These are phyloP conservation scores for Beverwykella pulmonaria DNA, from an alignment of 495 filamentous ascomycete species.

Conservation along the genomic window DNA sequence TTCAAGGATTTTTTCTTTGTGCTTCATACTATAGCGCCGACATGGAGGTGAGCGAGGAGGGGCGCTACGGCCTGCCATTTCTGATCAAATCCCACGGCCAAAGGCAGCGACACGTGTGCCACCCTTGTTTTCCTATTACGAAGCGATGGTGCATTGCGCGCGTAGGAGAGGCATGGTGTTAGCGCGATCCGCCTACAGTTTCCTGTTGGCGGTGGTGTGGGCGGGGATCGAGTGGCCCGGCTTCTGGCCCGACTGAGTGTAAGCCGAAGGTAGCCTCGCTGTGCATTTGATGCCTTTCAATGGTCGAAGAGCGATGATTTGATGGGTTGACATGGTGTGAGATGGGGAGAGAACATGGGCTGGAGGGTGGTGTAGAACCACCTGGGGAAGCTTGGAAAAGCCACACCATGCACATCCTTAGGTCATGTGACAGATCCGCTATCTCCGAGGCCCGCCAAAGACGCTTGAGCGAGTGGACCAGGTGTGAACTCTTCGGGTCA, in stretches of 20 bases:
- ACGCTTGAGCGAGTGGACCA: background rate
- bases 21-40: background rate
- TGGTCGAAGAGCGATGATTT: background rate
- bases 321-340: background rate
- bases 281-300: background rate
- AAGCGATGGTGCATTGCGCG: background rate
- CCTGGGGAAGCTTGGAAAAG: too few relatives aligned
- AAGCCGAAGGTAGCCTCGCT: constrained; percentile 28
- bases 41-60: background rate
- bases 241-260: background rate
- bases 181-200: background rate
- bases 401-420: too few relatives aligned
- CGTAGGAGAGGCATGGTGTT: background rate
- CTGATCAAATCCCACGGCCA: background rate
- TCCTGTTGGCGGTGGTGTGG: constrained; percentile 5
- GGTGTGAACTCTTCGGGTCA: background rate
- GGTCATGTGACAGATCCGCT: background rate
- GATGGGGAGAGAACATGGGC: background rate
- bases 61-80: background rate
- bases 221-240: background rate
- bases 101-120: background rate
- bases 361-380: too few relatives aligned
- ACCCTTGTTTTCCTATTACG: background rate
- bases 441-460: background rate
- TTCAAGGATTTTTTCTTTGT: background rate